Conservation (phyloP, 148 eudicot genomes). For the Heliosperma pusillum region DNA sequence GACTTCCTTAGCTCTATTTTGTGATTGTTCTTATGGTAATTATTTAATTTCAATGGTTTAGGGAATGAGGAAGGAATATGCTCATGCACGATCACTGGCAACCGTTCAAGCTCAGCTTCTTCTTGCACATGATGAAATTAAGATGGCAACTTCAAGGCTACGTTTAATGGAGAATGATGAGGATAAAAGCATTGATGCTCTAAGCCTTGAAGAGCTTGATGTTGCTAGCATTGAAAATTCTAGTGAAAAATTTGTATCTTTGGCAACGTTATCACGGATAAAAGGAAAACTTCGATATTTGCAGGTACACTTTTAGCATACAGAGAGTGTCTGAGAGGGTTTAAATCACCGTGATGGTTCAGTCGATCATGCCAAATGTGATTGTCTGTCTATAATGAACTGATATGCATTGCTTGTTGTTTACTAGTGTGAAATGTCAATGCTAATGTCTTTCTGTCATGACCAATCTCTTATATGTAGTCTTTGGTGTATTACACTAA, state of each 20-base stretch:
- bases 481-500: too few relatives aligned
- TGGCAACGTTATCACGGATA: constrained; percentile 59
- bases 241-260: constrained; percentile 69
- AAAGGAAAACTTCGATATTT: constrained; percentile 90
- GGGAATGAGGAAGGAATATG: constrained; percentile 94
- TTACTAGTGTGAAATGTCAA: too few relatives aligned
- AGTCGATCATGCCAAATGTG: neutral
- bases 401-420: too few relatives aligned
- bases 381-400: too few relatives aligned
- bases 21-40: neutral
- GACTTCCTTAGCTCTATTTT: neutral
- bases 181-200: constrained; percentile 72
- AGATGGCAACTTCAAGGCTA: constrained; percentile 95
- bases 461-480: too few relatives aligned
- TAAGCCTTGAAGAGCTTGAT: constrained; percentile 80
- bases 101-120: constrained; percentile 80
- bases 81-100: constrained; percentile 80
- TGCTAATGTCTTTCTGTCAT: too few relatives aligned
- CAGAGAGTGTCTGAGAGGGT: neutral
- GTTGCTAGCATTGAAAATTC: constrained; percentile 68
- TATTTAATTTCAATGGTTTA: constrained; percentile 13
- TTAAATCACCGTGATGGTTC: neutral
- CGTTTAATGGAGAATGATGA: constrained; percentile 67
- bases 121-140: constrained; percentile 93
- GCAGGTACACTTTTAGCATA: constrained; percentile 44